Conservation (phyloP, 768 basidiomycete species). For the Strobilomyces echinocephalus region DNA sequence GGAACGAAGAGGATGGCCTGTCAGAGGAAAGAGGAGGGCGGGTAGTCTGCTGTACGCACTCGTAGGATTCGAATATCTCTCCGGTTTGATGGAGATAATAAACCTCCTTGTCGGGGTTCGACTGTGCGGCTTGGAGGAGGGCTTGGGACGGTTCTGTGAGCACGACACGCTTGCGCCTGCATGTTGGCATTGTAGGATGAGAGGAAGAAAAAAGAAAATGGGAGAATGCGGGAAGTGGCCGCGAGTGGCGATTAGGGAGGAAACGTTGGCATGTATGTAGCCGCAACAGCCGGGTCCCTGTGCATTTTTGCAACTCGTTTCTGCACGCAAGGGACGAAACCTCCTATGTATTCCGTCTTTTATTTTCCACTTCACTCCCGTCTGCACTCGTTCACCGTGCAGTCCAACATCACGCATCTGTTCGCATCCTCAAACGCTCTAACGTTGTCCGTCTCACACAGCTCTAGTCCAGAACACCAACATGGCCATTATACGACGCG, state of each 20-base stretch:
- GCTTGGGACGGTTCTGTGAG: constrained; percentile 75
- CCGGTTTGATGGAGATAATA: constrained; percentile 93
- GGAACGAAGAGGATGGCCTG: constrained; percentile 9
- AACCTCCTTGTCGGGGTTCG: constrained; percentile 69
- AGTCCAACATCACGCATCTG: constrained; percentile 8
- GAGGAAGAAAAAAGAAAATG: constrained; percentile 41
- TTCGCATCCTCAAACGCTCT: neutral
- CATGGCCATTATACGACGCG: constrained; percentile 11
- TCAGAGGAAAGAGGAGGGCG: constrained; percentile 24
- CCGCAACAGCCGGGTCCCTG: no score
- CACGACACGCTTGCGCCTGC: constrained; percentile 85
- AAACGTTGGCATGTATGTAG: constrained; percentile 44
- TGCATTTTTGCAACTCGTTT: constrained; percentile 26
- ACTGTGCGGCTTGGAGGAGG: constrained; percentile 60
- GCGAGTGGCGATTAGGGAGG: constrained; percentile 54
- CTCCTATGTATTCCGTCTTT: constrained; percentile 11
- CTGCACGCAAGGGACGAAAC: constrained; percentile 22
- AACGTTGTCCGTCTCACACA: neutral
- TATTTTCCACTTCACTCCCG: constrained; percentile 2
- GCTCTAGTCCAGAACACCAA: neutral
- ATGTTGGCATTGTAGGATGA: constrained; percentile 69
- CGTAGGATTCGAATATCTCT: constrained; percentile 95
- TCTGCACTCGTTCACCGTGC: neutral
- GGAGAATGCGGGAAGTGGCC: constrained; percentile 51
- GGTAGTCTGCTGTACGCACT: constrained; percentile 50